Conservation (phyloP, 768 basidiomycete species). For the Aureoboletus auriporus region DNA sequence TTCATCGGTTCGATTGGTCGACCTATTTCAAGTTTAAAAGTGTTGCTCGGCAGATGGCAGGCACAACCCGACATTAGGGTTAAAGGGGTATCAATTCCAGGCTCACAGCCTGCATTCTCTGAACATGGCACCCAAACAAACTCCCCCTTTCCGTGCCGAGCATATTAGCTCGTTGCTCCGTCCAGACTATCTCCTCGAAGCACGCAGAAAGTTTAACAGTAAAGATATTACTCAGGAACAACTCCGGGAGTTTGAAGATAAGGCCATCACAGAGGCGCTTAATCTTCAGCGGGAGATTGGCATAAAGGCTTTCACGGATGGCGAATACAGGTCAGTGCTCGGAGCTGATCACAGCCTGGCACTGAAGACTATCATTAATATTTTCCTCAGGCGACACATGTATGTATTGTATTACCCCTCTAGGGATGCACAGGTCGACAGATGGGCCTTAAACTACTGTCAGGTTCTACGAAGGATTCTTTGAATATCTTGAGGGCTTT, state of each 20-base stretch:
- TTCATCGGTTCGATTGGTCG: too few relatives aligned
- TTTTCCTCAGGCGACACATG: conserved; percentile 21
- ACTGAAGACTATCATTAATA: conserved; percentile 1
- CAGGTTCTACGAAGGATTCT: conserved; percentile 31
- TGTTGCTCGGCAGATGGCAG: too few relatives aligned
- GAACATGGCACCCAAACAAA: conserved; percentile 19
- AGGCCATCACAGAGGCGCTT: conserved; percentile 34
- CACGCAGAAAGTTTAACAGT: conserved; percentile 32
- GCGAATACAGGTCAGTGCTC: conserved; percentile 31
- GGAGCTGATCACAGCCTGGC: conserved; percentile 13
- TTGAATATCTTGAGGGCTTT: conserved; percentile 24
- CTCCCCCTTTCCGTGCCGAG: conserved; percentile 43
- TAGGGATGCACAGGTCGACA: neutral
- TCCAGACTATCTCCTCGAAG: conserved; percentile 36
- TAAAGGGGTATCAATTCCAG: too few relatives aligned
- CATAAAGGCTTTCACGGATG: conserved; percentile 41
- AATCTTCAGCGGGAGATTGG: conserved; percentile 37
- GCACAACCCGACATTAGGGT: too few relatives aligned
- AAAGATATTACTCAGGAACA: conserved; percentile 33
- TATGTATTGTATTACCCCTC: neutral
- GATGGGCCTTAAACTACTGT: neutral
- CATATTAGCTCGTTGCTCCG: conserved; percentile 44
- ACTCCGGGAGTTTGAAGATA: conserved; percentile 35
- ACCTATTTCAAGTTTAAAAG: too few relatives aligned
- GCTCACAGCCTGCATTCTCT: too few relatives aligned